A percentile compares a stretch with the other conserved stretches of the same genome.
Evolutionary conservation across 2,329 filamentous ascomycete species (phyloP).

Genomic region (Ceratocystis smalleyi): DNA sequence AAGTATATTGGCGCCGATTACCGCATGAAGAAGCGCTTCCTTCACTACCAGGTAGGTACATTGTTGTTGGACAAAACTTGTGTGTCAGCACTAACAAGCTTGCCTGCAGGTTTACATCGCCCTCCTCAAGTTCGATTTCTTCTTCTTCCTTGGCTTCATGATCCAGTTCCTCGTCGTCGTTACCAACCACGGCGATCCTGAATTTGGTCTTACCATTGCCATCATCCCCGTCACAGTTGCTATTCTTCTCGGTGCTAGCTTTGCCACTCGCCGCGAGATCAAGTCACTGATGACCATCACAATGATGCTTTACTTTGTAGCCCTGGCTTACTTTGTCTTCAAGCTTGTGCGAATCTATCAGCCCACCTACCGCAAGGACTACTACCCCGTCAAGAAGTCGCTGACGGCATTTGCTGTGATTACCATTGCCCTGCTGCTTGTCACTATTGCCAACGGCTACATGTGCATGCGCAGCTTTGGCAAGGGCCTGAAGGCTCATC

Average conservation of each 20-base stretch:
- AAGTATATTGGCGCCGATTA: conserved; percentile 98
- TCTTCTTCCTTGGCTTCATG: conserved; percentile 98
- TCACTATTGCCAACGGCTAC: conserved; percentile 76
- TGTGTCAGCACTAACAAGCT: background rate
- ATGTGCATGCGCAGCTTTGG: conserved; percentile 85
- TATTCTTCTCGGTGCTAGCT: conserved; percentile 73
- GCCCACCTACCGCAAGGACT: conserved; percentile 40
- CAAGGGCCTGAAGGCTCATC: conserved; percentile 74
- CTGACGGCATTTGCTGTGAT: conserved; percentile 89
- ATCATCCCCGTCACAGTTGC: conserved; percentile 83
- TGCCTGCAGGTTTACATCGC: conserved; percentile 75
- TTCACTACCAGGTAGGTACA: conserved; percentile 72
- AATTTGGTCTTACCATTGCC: conserved; percentile 74
- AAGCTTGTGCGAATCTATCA: conserved; percentile 95
- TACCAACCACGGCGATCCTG: conserved; percentile 48
- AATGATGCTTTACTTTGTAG: conserved; percentile 77
- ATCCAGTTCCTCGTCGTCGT: conserved; percentile 96
- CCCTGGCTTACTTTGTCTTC: conserved; percentile 90
- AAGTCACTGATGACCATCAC: conserved; percentile 59
- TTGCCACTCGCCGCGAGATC: conserved; percentile 67
- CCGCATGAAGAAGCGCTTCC: conserved; percentile 88
- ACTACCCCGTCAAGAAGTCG: conserved; percentile 65
- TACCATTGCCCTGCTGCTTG: conserved; percentile 72
- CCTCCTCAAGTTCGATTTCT: conserved; percentile 96
- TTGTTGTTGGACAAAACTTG: background rate